Evolutionary conservation across 257 asterid species (phyloP), one percentile per base, ranked within the genome.

Genomic region (Misopates orontium): DNA sequence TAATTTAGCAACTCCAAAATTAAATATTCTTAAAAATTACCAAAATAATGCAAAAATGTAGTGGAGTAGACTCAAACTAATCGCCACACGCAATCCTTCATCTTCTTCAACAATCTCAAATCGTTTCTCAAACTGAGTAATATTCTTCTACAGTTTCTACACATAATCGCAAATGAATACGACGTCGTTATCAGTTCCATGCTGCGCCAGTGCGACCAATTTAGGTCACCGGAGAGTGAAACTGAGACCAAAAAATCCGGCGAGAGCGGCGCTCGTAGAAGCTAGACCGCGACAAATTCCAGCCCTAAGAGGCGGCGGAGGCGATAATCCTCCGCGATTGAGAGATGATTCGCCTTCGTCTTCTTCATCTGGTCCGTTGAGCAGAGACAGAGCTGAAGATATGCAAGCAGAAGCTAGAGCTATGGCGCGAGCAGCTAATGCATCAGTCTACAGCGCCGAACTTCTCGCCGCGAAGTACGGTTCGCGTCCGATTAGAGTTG

Each of bases 341-440:
- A 73, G 75, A 56, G 78, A 60, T 14, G 68, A 66, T 32, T 79
- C 56, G 15, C 78, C 42, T 5, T 36, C 71, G 14, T 22, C 18
- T 8, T 11, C 32, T 0, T 48, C 63, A 3, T 17, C 16, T n/a
- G 51, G 62, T 16, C 60, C 19, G 47, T 64, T 13, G 59, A 28
- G 56, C 60, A 79, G 97, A 79, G 95, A 87, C 80, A 85, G 97
- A 59, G 80, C 91, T 41, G 91, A 84, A 54, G 95, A 94, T 82
- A 87, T 90, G 91, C 97, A 94, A 69, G 92, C 99, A 3, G 99
- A 94, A 72, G 96, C 84, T 24, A 79, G 78, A 77, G 99, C 99
- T 6, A 88, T 94, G 96, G 73, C 83, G 66, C 96, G 99, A 32
- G 95, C 99, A 19, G 90, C 66, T 11, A 75, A 80, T 72, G 97